Percentiles rank a stretch among this genome's conserved stretches.
Evolutionary conservation across 352 stramenopile species (phyloP).

Genomic region (Phytophthora chlamydospora): DNA sequence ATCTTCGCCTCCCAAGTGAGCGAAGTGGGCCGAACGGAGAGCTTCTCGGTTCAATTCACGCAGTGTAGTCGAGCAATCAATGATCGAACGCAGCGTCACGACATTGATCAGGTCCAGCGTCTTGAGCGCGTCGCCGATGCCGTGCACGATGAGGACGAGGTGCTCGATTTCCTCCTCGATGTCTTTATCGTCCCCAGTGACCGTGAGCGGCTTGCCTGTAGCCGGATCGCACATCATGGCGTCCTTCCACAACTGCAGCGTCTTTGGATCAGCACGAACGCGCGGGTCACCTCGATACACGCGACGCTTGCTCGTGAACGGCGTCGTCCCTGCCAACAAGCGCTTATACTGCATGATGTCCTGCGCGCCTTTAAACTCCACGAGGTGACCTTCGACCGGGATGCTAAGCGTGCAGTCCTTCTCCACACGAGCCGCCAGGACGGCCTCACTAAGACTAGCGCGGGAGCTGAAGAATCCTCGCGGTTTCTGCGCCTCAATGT

Average conservation of each 20-base stretch:
- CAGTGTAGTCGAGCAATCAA: constrained; percentile 78
- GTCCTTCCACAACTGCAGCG: constrained; percentile 63
- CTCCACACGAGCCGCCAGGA: constrained; percentile 36
- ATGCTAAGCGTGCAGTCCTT: constrained; percentile 71
- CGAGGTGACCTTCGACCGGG: constrained; percentile 78
- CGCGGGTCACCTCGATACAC: constrained; percentile 81
- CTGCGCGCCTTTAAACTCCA: constrained; percentile 78
- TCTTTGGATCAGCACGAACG: constrained; percentile 60
- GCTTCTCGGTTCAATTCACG: constrained; percentile 71
- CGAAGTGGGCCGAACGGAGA: constrained; percentile 73
- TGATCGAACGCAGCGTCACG: constrained; percentile 81
- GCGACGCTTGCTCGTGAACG: constrained; percentile 81
- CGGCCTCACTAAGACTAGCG: constrained; percentile 34
- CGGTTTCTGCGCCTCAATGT: constrained; percentile 52
- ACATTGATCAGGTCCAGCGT: constrained; percentile 89
- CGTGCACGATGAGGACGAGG: constrained; percentile 89
- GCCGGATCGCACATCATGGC: constrained; percentile 49
- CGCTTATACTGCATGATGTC: constrained; percentile 88
- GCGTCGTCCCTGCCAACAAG: constrained; percentile 73
- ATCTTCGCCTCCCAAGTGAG: constrained; percentile 40
- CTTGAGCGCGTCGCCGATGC: constrained; percentile 90
- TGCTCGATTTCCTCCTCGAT: constrained; percentile 85
- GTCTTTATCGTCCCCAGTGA: constrained; percentile 65
- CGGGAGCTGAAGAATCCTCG: constrained; percentile 56
- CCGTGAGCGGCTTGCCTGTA: constrained; percentile 33